Conservation (phyloP, 257 asterid species). For the Vinca minor region DNA sequence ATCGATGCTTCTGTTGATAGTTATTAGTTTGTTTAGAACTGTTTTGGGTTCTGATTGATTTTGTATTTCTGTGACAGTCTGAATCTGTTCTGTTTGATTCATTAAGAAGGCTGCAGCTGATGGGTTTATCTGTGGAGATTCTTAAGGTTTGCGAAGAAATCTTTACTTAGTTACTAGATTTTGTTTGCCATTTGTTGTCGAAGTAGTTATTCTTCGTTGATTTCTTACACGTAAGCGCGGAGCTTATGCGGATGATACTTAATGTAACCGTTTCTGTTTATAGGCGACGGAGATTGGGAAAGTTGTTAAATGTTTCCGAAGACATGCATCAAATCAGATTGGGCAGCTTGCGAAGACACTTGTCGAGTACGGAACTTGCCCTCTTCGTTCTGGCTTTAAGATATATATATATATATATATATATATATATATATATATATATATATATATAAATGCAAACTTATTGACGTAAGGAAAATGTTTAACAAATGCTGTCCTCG, state of each 20-base stretch:
- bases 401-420: neutral
- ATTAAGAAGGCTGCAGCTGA: conserved; percentile 70
- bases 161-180: conserved; percentile 8
- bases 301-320: conserved; percentile 42
- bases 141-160: conserved; percentile 48
- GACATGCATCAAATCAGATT: conserved; percentile 47
- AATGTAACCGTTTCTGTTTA: conserved; percentile 15
- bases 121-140: conserved; percentile 65
- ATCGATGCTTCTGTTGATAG: conserved; percentile 10
- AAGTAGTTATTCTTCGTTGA: neutral
- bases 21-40: neutral
- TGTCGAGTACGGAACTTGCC: conserved; percentile 39
- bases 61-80: conserved; percentile 37
- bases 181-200: neutral
- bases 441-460: neutral
- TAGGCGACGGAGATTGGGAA: conserved; percentile 66
- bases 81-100: conserved; percentile 47
- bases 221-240: conserved; percentile 2
- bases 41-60: conserved; percentile 14
- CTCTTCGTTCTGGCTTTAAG: neutral
- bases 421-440: neutral
- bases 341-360: conserved; percentile 42
- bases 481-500: neutral
- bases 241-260: conserved; percentile 4
- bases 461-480: neutral